These are phyloP conservation scores for Dictyostelium capitatum DNA, from an alignment of 78 protist genomes.

Conservation along the genomic window DNA sequence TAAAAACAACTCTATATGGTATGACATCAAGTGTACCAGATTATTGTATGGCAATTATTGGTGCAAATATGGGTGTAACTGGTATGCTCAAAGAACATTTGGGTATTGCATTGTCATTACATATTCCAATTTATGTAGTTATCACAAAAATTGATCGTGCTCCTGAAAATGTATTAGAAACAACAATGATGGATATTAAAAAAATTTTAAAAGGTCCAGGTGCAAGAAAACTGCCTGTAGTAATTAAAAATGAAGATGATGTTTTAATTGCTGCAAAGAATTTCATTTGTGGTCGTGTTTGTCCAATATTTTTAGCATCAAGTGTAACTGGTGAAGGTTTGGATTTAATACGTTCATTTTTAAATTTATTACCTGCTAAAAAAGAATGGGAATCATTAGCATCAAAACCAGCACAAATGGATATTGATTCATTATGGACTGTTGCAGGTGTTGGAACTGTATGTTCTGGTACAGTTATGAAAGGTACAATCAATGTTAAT, in stretches of 20 bases:
- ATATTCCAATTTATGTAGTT: constrained; percentile 91
- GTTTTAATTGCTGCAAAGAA: constrained; percentile 87
- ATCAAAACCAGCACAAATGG: constrained; percentile 75
- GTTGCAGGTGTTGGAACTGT: constrained; percentile 94
- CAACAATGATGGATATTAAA: constrained; percentile 85
- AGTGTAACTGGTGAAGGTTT: constrained; percentile 94
- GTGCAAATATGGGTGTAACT: constrained; percentile 26
- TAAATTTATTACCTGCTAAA: constrained; percentile 91
- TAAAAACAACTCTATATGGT: constrained; percentile 97
- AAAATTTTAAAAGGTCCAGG: constrained; percentile 85
- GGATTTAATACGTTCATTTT: constrained; percentile 83
- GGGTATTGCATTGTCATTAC: constrained; percentile 94
- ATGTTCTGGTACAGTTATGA: constrained; percentile 91
- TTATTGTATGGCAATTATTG: constrained; percentile 82
- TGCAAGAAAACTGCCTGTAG: constrained; percentile 89
- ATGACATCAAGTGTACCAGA: constrained; percentile 94
- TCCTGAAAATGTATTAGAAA: constrained; percentile 89
- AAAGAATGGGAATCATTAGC: constrained; percentile 73
- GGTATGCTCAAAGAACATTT: constrained; percentile 94
- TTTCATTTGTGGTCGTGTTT: constrained; percentile 79
- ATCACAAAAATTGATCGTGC: constrained; percentile 95
- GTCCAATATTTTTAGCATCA: constrained; percentile 92
- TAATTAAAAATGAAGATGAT: constrained; percentile 89
- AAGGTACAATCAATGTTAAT: constrained; percentile 79
- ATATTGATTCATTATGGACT: constrained; percentile 58